These are phyloP conservation scores for Naumovozyma castellii DNA, from an alignment of 805 yeast species.

Conservation along the genomic window DNA sequence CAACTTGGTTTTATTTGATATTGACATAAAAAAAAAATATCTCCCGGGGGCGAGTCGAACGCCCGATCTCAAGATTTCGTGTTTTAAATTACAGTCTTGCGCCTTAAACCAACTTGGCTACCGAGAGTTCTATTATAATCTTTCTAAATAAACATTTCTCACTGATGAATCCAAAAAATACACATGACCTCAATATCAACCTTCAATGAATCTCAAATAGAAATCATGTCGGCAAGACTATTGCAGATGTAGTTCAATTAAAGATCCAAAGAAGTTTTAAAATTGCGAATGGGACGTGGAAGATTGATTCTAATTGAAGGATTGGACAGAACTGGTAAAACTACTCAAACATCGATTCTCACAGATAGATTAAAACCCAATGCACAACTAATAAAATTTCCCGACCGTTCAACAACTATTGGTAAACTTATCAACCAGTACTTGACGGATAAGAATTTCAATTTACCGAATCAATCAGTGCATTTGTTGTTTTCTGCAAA, in stretches of 20 bases:
- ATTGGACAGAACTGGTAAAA: slow-evolving; percentile 87
- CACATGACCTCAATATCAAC: no score
- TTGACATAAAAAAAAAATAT: slow-evolving; percentile 16
- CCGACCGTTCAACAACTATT: slow-evolving; percentile 74
- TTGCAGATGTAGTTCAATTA: no score
- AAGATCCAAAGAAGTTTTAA: no score
- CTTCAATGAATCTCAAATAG: no score
- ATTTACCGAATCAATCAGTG: slow-evolving; percentile 65
- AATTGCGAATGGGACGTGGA: slow-evolving; percentile 40
- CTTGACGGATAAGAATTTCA: slow-evolving; percentile 41
- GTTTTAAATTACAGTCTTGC: slow-evolving; percentile 28
- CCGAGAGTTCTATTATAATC: slow-evolving; percentile 18
- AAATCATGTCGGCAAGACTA: no score
- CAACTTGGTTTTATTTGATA: no score
- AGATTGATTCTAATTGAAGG: slow-evolving; percentile 80
- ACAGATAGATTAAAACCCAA: slow-evolving; percentile 25
- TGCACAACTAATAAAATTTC: slow-evolving; percentile 61
- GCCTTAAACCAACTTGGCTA: slow-evolving; percentile 32
- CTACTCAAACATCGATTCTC: slow-evolving; percentile 60
- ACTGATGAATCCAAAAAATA: no score
- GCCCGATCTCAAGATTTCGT: slow-evolving; percentile 30
- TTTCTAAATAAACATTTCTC: background rate
- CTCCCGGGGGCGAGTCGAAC: slow-evolving; percentile 33
- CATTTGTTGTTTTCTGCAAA: slow-evolving; percentile 88
- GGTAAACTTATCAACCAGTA: slow-evolving; percentile 74